Percentiles rank a stretch among this genome's conserved stretches.
These are phyloP conservation scores for Pseudogymnoascus sp. DNA, from an alignment of 2,329 filamentous ascomycete genomes.

Conservation along the genomic window DNA sequence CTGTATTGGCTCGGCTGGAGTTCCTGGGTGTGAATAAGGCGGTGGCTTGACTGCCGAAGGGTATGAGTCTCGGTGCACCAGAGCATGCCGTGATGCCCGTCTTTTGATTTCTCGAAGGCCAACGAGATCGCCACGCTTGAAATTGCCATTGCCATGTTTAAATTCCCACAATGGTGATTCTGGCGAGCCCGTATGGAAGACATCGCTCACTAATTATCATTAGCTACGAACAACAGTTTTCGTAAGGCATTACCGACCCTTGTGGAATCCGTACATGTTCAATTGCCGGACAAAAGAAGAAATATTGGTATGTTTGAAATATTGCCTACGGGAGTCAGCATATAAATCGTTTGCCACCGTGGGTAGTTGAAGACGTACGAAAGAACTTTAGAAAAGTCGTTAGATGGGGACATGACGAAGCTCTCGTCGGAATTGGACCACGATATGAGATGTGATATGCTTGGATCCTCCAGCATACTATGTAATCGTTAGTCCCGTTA, in stretches of 20 bases:
- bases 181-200: slow-evolving; percentile 90
- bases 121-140: slow-evolving; percentile 88
- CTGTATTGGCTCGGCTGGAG: slow-evolving; percentile 76
- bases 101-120: slow-evolving; percentile 93
- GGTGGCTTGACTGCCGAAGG: slow-evolving; percentile 67
- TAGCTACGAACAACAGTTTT: slow-evolving; percentile 18
- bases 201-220: slow-evolving; percentile 72
- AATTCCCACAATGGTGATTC: slow-evolving; percentile 98
- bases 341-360: slow-evolving; percentile 16
- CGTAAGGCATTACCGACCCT: slow-evolving; percentile 56
- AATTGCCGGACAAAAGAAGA: slow-evolving; percentile 96
- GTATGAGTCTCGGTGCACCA: slow-evolving; percentile 89
- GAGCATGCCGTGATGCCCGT: slow-evolving; percentile 81
- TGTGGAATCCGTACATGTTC: slow-evolving; percentile 99
- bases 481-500: slow-evolving; percentile 19
- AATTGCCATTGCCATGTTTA: slow-evolving; percentile 94
- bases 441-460: slow-evolving; percentile 90
- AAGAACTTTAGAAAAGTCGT: slow-evolving; percentile 95
- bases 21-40: slow-evolving; percentile 69
- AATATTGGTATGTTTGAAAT: slow-evolving; percentile 99
- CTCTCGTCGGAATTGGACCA: slow-evolving; percentile 93
- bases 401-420: slow-evolving; percentile 97
- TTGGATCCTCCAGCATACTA: slow-evolving; percentile 94
- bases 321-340: slow-evolving; percentile 59
- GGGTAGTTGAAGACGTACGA: slow-evolving; percentile 59